Evolutionary conservation across 1,139 yeast genomes (phyloP), one percentile per base, ranked within the genome.

Genomic region (Yamadazyma membranifaciens): DNA sequence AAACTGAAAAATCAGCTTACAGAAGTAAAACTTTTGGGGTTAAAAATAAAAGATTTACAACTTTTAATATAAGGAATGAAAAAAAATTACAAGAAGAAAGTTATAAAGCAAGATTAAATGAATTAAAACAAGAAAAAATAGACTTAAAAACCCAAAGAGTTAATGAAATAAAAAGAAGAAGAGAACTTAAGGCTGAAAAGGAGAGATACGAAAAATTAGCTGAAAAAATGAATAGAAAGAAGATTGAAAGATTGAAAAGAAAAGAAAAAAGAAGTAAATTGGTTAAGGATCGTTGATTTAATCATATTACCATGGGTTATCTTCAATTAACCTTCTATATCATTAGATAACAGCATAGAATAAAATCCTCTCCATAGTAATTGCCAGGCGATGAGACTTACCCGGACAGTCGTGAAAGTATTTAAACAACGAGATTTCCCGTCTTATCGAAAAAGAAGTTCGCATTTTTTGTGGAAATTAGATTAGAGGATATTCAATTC

Each of bases 211-310:
- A 83, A 51, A 73, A 67, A 55, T 62, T 83, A 53, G 87, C 92
- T 11, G 71, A 76, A 35, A 83, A 81, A 65, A 81, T 85, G 88
- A 85, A 83, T 55, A 83, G 82, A 32, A 83, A 83, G 76, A 83
- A 78, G 72, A 81, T 83, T 32, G 94, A 85, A 45, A 79, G 95
- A 64, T 62, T 84, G 66, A 82, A 83, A 66, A 82, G 83, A 70
- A 82, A 80, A 61, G 94, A 85, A 59, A 85, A 84, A 80, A 80
- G 92, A 67, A 85, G 84, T 62, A 85, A 85, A 62, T 67, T 84
- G 50, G 77, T 85, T 59, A 83, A 80, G 57, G 92, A 85, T 51
- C 81, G 82, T 63, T 75, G 56, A 62, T 26, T 6, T 20, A 20
- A 20, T 5, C 7, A 7, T 7, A 6, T 20, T 20, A 20, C 11